Evolutionary conservation across 257 asterid species (phyloP).

Genomic region (Nicotiana noctiflora): DNA sequence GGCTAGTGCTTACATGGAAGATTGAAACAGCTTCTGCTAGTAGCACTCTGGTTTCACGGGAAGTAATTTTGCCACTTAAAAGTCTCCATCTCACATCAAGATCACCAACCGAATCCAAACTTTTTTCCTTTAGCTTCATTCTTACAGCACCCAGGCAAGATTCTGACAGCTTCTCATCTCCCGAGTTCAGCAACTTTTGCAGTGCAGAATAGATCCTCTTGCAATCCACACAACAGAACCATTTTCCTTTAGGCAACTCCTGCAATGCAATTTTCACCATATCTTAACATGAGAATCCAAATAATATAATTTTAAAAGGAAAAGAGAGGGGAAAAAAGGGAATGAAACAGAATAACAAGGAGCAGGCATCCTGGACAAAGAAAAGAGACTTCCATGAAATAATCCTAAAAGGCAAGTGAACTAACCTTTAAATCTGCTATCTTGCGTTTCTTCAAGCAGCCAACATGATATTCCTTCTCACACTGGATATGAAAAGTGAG

Average conservation of each 20-base stretch:
- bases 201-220: slow-evolving; percentile 63
- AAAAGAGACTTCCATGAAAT: background rate
- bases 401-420: slow-evolving; percentile 2
- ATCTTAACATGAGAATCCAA: background rate
- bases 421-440: slow-evolving; percentile 88
- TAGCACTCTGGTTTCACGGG: slow-evolving; percentile 75
- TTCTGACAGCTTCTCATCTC: slow-evolving; percentile 71
- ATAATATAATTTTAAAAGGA: background rate
- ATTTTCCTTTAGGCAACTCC: slow-evolving; percentile 93
- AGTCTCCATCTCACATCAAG: slow-evolving; percentile 89
- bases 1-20: slow-evolving; percentile 68
- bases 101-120: slow-evolving; percentile 28
- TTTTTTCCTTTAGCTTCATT: slow-evolving; percentile 35
- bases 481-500: slow-evolving; percentile 43
- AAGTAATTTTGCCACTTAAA: slow-evolving; percentile 64
- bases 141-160: slow-evolving; percentile 51
- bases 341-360: background rate
- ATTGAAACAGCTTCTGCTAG: slow-evolving; percentile 90
- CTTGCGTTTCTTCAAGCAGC: slow-evolving; percentile 89
- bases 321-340: background rate
- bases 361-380: background rate
- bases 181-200: slow-evolving; percentile 58
- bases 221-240: slow-evolving; percentile 90
- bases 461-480: slow-evolving; percentile 97
- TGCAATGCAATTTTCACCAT: slow-evolving; percentile 22